Conservation (phyloP, 257 asterid genomes). For the Gentiana macrophylla region DNA sequence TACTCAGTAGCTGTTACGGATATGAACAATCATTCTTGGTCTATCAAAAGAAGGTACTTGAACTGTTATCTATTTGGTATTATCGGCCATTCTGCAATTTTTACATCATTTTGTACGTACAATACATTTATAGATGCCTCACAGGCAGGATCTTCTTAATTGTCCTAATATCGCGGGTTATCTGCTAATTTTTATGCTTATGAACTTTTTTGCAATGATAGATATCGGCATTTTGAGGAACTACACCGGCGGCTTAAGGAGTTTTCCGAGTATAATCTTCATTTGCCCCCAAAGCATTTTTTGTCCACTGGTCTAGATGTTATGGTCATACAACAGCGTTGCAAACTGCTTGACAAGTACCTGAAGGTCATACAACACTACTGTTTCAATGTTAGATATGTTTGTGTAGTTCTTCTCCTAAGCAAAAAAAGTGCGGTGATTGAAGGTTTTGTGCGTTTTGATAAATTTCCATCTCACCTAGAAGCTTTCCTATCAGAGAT, state of each 20-base stretch:
- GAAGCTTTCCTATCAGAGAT: too few species aligned
- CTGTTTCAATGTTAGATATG: too few species aligned
- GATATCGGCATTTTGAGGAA: conserved; percentile 95
- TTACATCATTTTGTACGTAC: background rate
- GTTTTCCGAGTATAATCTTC: conserved; percentile 80
- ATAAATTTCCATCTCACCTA: too few species aligned
- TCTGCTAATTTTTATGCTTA: background rate
- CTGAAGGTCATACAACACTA: conserved; percentile 49
- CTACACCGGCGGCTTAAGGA: conserved; percentile 93
- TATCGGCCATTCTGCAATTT: background rate
- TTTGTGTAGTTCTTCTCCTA: too few species aligned
- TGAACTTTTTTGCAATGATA: conserved; percentile 24
- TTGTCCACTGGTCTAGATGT: conserved; percentile 82
- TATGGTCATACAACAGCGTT: conserved; percentile 67
- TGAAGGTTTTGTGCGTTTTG: too few species aligned
- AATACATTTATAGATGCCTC: background rate
- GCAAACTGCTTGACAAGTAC: conserved; percentile 82
- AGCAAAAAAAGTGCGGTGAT: too few species aligned
- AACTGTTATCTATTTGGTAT: conserved; percentile 9
- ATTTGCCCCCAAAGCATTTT: conserved; percentile 97
- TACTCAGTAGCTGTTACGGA: conserved; percentile 84
- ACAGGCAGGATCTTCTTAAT: background rate
- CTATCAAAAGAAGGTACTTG: conserved; percentile 88
- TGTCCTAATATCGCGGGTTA: background rate
- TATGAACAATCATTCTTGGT: conserved; percentile 72